phyloP scores from a whole-genome alignment of 2,329 filamentous ascomycete species.

The Ascochyta pisi region DNA sequence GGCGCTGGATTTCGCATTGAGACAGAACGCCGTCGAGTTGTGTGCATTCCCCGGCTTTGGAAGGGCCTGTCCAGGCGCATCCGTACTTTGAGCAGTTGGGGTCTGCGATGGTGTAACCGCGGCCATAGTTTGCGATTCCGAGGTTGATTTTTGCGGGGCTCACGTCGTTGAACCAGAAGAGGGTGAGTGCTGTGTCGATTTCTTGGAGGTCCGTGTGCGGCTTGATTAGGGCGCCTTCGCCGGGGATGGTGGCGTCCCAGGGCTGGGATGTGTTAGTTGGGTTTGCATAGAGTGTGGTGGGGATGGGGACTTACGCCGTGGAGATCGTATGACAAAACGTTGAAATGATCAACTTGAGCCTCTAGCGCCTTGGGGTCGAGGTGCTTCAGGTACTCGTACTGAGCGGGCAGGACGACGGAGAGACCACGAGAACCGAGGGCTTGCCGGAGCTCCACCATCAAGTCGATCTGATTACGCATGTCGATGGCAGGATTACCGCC shows the following conservation, averaged over 20 bases:
- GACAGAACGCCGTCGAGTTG: constrained; percentile 44
- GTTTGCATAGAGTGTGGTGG: neutral
- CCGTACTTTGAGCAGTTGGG: constrained; percentile 26
- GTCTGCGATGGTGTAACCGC: constrained; percentile 38
- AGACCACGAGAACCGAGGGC: constrained; percentile 31
- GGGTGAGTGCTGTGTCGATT: constrained; percentile 51
- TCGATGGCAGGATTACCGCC: constrained; percentile 47
- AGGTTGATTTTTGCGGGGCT: constrained; percentile 52
- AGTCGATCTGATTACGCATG: constrained; percentile 25
- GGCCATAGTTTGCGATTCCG: constrained; percentile 58
- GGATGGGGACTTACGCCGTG: constrained; percentile 44
- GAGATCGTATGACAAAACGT: constrained; percentile 57
- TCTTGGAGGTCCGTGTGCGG: constrained; percentile 59
- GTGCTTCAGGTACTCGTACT: constrained; percentile 35
- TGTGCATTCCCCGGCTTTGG: constrained; percentile 29
- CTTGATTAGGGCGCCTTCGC: constrained; percentile 43
- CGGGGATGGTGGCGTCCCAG: constrained; percentile 19
- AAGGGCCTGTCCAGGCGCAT: constrained; percentile 30
- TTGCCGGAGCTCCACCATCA: constrained; percentile 33
- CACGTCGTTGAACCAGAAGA: constrained; percentile 57
- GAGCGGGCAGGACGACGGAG: constrained; percentile 34
- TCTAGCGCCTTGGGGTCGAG: constrained; percentile 36
- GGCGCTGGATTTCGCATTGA: constrained; percentile 46
- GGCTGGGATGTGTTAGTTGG: neutral
- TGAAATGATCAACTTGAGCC: constrained; percentile 51